Conservation (phyloP, 805 yeast species). For the Ogataea angusta region DNA sequence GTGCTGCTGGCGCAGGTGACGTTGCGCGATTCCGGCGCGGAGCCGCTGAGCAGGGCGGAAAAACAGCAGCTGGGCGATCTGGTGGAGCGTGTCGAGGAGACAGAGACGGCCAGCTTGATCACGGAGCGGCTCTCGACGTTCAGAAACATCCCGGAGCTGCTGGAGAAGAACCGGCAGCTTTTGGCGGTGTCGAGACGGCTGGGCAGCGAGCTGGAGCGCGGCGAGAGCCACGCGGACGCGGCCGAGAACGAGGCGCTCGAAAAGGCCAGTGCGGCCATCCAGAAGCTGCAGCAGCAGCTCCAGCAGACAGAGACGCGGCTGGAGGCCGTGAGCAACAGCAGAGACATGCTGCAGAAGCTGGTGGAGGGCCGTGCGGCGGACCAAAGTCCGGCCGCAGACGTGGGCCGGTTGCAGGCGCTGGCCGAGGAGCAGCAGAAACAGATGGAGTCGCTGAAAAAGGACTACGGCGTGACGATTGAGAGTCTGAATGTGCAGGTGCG, state of each 20-base stretch:
- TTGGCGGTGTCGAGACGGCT: slow-evolving; percentile 65
- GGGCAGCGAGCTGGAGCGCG: slow-evolving; percentile 65
- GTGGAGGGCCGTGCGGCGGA: slow-evolving; percentile 23
- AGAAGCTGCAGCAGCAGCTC: slow-evolving; percentile 58
- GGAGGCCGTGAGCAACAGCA: slow-evolving; percentile 56
- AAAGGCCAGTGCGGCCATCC: slow-evolving; percentile 62
- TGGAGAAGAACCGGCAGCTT: slow-evolving; percentile 71
- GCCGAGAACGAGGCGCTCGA: slow-evolving; percentile 27
- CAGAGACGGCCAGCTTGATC: slow-evolving; percentile 71
- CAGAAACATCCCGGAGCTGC: slow-evolving; percentile 62
- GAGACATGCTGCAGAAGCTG: slow-evolving; percentile 54
- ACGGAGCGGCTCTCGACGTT: slow-evolving; percentile 73
- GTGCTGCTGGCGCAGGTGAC: slow-evolving; percentile 64
- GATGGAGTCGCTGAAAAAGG: slow-evolving; percentile 38
- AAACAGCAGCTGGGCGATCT: slow-evolving; percentile 59
- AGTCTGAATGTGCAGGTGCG: slow-evolving; percentile 48
- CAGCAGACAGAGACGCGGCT: slow-evolving; percentile 48
- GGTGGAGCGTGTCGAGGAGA: slow-evolving; percentile 36
- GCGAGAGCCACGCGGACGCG: slow-evolving; percentile 53
- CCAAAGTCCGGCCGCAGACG: slow-evolving; percentile 6
- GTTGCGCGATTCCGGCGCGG: slow-evolving; percentile 51
- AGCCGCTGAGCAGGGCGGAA: slow-evolving; percentile 64
- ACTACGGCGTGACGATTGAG: slow-evolving; percentile 42
- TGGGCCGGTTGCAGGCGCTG: slow-evolving; percentile 12
- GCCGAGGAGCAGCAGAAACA: slow-evolving; percentile 35